Evolutionary conservation across 176 grass and related monocot species (phyloP), one percentile per base, ranked within the genome.

Genomic region (Typha latifolia): DNA sequence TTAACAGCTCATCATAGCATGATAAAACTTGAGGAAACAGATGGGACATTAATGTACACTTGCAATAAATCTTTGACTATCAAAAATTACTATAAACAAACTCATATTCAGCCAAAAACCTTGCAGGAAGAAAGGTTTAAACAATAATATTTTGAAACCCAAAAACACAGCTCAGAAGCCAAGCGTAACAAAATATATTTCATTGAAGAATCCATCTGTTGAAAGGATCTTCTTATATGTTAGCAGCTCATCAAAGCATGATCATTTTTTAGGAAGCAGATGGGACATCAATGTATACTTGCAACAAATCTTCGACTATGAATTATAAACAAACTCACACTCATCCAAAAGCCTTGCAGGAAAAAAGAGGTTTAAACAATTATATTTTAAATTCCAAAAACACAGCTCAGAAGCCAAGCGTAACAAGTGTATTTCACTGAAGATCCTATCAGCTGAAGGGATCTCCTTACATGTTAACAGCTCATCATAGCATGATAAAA

Each of bases 351-450:
- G 27, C 27, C 27, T 29, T 3, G 27, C 27, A 29, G 27, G 37
- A 43, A 43, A 43, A 10, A 6, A 43, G 7, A 43, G 1, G 37
- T 43, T 43, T 1, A 9, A 43, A 43, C 37, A 43, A 43, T 43
- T 43, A 43, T 29, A 43, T 43, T 43, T 43, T 9, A 10, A 43
- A 43, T 10, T 43, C 37, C 0, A 2, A 0, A 66, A 27, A 22
- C 37, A 53, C 0, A 76, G 64, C 82, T 91, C 77, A 96, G 79
- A 96, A 91, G 84, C 84, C 87, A 90, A 88, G 84, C 84, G 77
- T 88, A 85, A 85, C 81, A 83, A 69, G 32, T 16, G 69, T 75
- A 96, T 83, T 79, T 80, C 82, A 85, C 37, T 43, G 37, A 43
- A 43, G 78, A 66, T 61, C 82, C 80, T 89, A 68, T 72, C 70